Conservation (phyloP, 495 filamentous ascomycete species). For the Friedmanniomyces endolithicus region DNA sequence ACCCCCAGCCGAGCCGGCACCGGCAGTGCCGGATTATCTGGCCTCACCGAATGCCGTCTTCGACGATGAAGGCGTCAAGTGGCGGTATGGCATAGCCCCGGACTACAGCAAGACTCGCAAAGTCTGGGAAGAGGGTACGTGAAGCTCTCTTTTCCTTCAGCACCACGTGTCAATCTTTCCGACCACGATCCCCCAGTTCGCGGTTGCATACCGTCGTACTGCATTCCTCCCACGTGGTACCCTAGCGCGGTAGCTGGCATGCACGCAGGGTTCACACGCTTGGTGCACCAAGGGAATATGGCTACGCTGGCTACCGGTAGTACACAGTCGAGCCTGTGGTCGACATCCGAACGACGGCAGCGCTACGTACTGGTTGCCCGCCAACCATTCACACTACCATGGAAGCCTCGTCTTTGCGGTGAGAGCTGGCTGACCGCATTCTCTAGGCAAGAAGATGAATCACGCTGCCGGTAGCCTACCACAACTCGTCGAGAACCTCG, state of each 20-base stretch:
- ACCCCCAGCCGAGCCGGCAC: constrained; percentile 22
- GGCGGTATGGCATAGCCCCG: constrained; percentile 47
- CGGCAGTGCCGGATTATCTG: constrained; percentile 46
- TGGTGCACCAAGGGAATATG: background rate
- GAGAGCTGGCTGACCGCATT: constrained; percentile 3
- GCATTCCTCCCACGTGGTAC: constrained; percentile 2
- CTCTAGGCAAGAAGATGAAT: constrained; percentile 40
- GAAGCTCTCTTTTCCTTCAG: background rate
- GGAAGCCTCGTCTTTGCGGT: background rate
- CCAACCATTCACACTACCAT: background rate
- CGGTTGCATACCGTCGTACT: background rate
- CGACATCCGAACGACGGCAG: background rate
- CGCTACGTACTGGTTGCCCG: background rate
- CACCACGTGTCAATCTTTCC: background rate
- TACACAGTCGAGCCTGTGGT: background rate
- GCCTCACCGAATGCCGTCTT: constrained; percentile 47
- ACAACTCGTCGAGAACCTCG: constrained; percentile 51
- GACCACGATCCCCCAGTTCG: background rate
- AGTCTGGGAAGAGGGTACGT: constrained; percentile 40
- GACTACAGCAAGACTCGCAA: constrained; percentile 49
- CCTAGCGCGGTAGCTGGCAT: background rate
- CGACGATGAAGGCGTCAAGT: constrained; percentile 39
- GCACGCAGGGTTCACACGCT: background rate
- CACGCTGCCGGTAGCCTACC: constrained; percentile 46
- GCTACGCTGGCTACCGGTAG: background rate